Evolutionary conservation across 768 basidiomycete species (phyloP), one percentile per base, ranked within the genome.

Genomic region (Dioszegia crocea): DNA sequence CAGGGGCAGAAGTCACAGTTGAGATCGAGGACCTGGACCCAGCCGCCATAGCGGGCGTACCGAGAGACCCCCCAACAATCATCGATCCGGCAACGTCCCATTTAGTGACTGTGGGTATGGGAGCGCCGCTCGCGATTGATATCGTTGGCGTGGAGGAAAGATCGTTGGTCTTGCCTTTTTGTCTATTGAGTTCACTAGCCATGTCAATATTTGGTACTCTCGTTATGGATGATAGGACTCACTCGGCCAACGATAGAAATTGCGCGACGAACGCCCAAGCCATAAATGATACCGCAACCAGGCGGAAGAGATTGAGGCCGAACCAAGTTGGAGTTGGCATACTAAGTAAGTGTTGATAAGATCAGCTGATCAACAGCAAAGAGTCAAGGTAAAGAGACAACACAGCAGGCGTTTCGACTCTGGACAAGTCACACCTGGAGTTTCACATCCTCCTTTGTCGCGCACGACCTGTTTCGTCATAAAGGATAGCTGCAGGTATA

Each of bases 231-330:
- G n/a, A 8, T 24, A 29, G 2, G 14, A 64, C 70, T 63, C 46
- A 69, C 70, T 63, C 36, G 14, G 63, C 67, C 17, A 72, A 41
- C 0, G 58, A 56, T 14, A 69, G 58, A 52, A 69, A 69, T 47
- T 68, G 67, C 11, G 56, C 67, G 10, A 66, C 62, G 41, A 72
- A 39, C 24, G 65, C 57, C 70, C 70, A 72, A 17, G 43, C 46
- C 8, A 69, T 24, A 21, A 68, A 61, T 19, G 60, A 50, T 1
- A 65, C 33, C 11, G 63, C 65, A 9, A 57, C 44, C 46, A 72
- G 41, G 8, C 70, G 63, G 26, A 72, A 56, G 39, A 67, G 17
- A 44, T 72, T 72, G 56, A 61, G 59, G 2, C 58, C 65, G n/a
- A 60, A 40, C 67, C 70, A 72, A 11, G 47, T 44, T 14, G 56